These are phyloP conservation scores for Fusarium burgessii DNA, from an alignment of 2,329 filamentous ascomycete species.

Conservation along the genomic window DNA sequence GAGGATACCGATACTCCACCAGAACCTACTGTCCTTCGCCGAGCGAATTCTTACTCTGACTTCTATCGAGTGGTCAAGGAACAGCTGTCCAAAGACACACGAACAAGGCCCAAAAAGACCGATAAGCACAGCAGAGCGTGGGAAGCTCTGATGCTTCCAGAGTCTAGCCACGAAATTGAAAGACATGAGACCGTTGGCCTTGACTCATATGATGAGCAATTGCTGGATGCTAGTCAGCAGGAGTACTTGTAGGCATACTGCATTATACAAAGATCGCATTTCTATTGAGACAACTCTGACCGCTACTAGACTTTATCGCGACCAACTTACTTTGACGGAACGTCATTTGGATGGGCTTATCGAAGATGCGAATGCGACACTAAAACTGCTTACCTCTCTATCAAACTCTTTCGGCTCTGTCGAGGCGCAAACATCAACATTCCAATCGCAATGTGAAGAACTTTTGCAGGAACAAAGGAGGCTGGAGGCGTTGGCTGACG, in stretches of 20 bases:
- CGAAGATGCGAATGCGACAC: conserved; percentile 78
- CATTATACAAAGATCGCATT: not conserved
- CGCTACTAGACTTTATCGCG: conserved; percentile 73
- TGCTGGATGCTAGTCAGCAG: conserved; percentile 85
- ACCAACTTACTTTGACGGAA: conserved; percentile 84
- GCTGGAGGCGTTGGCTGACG: conserved; percentile 81
- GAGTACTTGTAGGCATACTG: conserved; percentile 77
- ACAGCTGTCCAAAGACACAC: conserved; percentile 65
- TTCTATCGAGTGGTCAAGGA: conserved; percentile 74
- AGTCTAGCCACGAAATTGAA: conserved; percentile 34
- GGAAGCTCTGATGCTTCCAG: conserved; percentile 62
- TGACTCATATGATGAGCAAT: conserved; percentile 67
- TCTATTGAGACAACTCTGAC: conserved; percentile 47
- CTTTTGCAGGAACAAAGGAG: conserved; percentile 84
- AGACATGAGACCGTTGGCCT: conserved; percentile 38
- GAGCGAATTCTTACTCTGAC: conserved; percentile 81
- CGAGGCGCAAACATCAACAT: conserved; percentile 90
- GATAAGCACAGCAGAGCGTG: conserved; percentile 58
- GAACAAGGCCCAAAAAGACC: conserved; percentile 55
- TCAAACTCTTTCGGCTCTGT: conserved; percentile 90
- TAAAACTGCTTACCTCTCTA: conserved; percentile 81
- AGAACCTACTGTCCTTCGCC: conserved; percentile 71
- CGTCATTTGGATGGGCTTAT: conserved; percentile 85
- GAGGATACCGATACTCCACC: conserved; percentile 70
- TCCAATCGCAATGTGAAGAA: conserved; percentile 91